Conservation (phyloP, 2,329 filamentous ascomycete species). For the Aureobasidium musti region DNA sequence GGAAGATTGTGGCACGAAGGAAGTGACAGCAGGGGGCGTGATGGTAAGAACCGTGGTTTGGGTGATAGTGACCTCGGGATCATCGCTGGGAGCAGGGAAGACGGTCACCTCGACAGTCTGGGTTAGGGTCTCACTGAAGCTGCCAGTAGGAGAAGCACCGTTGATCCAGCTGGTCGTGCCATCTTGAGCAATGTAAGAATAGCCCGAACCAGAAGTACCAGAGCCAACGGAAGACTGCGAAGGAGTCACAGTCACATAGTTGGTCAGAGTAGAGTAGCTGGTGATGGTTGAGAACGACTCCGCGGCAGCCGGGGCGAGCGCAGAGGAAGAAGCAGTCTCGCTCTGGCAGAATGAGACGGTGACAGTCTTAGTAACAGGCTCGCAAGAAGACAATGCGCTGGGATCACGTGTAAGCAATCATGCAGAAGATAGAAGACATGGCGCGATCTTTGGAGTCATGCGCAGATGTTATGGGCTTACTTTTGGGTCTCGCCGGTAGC, state of each 20-base stretch:
- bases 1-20: conserved; percentile 30
- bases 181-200: conserved; percentile 32
- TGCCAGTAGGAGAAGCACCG: conserved; percentile 33
- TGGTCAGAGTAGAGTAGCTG: conserved; percentile 33
- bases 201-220: conserved; percentile 17
- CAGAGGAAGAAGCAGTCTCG: conserved; percentile 6
- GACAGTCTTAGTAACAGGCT: conserved; percentile 26
- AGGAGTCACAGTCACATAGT: conserved; percentile 25
- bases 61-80: not conserved
- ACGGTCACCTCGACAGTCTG: conserved; percentile 28
- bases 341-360: conserved; percentile 14
- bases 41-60: conserved; percentile 18
- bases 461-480: conserved; percentile 12
- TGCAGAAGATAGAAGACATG: not conserved
- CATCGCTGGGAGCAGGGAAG: conserved; percentile 1
- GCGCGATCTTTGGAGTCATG: not conserved
- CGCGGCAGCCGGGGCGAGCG: not conserved
- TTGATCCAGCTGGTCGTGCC: conserved; percentile 37
- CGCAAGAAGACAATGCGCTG: conserved; percentile 10
- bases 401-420: not conserved
- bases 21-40: conserved; percentile 34
- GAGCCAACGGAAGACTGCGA: conserved; percentile 42
- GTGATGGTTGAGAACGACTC: conserved; percentile 28
- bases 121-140: conserved; percentile 21
- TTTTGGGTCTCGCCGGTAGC: not conserved